Evolutionary conservation across 2,329 filamentous ascomycete species (phyloP).

Genomic region (Tolypocladium nubicola): DNA sequence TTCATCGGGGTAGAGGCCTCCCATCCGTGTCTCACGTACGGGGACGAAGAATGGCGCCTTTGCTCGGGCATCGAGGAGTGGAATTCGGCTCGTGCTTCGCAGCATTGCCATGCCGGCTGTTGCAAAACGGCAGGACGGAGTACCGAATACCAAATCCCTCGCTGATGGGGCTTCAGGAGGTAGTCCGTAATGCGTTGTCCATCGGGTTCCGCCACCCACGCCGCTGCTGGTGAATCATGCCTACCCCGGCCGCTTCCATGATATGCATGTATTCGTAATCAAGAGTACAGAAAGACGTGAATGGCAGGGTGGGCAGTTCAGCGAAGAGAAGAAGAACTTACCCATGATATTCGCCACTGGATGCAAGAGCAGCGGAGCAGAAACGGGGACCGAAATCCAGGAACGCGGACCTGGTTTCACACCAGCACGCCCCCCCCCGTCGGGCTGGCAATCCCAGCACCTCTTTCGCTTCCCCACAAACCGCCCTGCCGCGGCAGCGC

Average conservation of each 20-base stretch:
- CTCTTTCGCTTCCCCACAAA: background rate
- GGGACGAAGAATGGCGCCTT: background rate
- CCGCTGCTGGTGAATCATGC: background rate
- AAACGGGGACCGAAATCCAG: background rate
- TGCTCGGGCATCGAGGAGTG: background rate
- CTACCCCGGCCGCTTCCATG: background rate
- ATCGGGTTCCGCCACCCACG: background rate
- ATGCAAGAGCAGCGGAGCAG: background rate
- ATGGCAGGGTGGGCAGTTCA: background rate
- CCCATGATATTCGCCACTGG: background rate
- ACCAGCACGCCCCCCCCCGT: background rate
- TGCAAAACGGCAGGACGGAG: no score
- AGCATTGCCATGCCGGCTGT: background rate
- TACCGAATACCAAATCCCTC: background rate
- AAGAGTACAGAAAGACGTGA: no score
- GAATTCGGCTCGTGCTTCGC: background rate
- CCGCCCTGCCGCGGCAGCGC: background rate
- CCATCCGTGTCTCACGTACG: background rate
- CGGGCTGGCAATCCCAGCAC: background rate
- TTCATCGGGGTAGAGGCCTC: background rate
- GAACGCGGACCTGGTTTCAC: background rate
- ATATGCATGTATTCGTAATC: no score
- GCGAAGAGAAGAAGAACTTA: background rate
- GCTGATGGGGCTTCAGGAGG: background rate
- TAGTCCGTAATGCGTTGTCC: background rate